These are phyloP conservation scores for Gossypium turneri DNA, from an alignment of 345 rosid species.

Conservation along the genomic window DNA sequence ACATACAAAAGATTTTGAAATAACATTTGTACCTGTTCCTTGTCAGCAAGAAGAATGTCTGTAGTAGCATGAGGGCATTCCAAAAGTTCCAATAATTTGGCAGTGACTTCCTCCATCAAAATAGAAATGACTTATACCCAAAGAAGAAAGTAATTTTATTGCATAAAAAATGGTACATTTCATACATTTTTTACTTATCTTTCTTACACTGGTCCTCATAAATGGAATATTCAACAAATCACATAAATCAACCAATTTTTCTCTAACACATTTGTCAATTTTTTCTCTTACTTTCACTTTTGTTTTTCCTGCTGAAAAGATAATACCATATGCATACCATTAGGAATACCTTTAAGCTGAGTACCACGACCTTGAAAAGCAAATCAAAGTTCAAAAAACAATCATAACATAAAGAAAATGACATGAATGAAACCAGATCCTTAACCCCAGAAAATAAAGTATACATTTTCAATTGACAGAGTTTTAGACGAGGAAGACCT, in stretches of 20 bases:
- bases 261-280: conserved; percentile 85
- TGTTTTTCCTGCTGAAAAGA: conserved; percentile 62
- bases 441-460: too few relatives aligned
- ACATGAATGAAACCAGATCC: too few relatives aligned
- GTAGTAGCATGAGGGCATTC: conserved; percentile 85
- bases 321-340: too few relatives aligned
- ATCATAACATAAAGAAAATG: too few relatives aligned
- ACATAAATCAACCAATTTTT: conserved; percentile 78
- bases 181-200: conserved; percentile 39
- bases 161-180: background rate
- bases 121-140: background rate
- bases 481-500: too few relatives aligned
- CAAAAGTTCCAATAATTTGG: conserved; percentile 18
- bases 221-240: conserved; percentile 80
- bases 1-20: conserved; percentile 8
- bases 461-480: too few relatives aligned
- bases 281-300: conserved; percentile 68
- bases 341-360: too few relatives aligned
- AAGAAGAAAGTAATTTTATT: background rate
- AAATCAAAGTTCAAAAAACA: too few relatives aligned
- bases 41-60: conserved; percentile 71
- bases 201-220: conserved; percentile 51
- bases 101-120: conserved; percentile 74
- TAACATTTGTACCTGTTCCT: conserved; percentile 53
- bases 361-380: too few relatives aligned